A percentile compares a stretch with the other conserved stretches of the same genome.
phyloP scores from a whole-genome alignment of 192 early-diverging fungal genomes.

The Coemansia sp. region DNA sequence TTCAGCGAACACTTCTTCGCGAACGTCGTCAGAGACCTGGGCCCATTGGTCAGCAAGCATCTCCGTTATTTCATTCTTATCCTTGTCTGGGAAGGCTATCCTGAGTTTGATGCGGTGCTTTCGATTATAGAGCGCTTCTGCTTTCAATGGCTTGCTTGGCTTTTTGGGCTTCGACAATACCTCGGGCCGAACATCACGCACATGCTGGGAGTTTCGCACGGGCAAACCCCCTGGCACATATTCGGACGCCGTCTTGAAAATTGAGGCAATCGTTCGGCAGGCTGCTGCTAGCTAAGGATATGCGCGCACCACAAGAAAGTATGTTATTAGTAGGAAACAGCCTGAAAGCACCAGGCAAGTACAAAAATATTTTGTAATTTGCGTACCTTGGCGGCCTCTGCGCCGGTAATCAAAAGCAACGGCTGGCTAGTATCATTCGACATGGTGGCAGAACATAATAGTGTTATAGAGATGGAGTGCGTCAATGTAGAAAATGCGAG shows the following conservation, averaged over 20 bases:
- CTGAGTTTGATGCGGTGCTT: neutral
- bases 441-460: neutral
- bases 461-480: neutral
- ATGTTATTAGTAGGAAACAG: neutral
- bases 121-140: neutral
- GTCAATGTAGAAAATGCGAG: neutral
- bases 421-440: neutral
- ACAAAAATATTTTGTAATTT: neutral
- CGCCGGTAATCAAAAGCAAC: neutral
- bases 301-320: neutral
- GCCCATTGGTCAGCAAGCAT: neutral
- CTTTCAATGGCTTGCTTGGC: neutral
- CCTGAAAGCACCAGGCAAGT: neutral
- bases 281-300: neutral
- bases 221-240: neutral
- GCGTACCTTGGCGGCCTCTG: conserved; percentile 3
- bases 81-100: neutral
- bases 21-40: neutral
- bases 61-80: neutral
- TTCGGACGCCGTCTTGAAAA: neutral
- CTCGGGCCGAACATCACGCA: neutral
- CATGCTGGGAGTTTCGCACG: neutral
- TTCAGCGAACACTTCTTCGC: neutral
- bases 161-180: neutral
- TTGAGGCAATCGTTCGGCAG: neutral